A percentile compares a stretch with the other conserved stretches of the same genome.
phyloP scores from a whole-genome alignment of 495 filamentous ascomycete species.

The Penicillium subrubescens region DNA sequence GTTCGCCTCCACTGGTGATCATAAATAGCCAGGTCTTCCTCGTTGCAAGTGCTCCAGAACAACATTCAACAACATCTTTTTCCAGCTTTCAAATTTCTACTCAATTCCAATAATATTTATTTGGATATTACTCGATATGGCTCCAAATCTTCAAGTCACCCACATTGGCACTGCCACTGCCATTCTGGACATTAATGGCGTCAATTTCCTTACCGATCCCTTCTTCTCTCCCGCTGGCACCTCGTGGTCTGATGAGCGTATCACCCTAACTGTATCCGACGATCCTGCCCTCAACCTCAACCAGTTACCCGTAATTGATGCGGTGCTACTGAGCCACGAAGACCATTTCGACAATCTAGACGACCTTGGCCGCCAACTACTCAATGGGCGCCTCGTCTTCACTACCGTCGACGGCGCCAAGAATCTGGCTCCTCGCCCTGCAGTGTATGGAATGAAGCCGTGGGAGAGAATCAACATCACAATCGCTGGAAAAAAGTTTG shows the following conservation, averaged over 20 bases:
- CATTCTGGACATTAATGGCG: slow-evolving; percentile 47
- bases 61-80: background rate
- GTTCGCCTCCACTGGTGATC: background rate
- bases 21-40: background rate
- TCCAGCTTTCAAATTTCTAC: background rate
- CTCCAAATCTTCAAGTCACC: slow-evolving; percentile 23
- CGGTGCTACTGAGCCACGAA: slow-evolving; percentile 56
- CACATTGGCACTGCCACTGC: slow-evolving; percentile 57
- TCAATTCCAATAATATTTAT: background rate
- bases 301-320: slow-evolving; percentile 49
- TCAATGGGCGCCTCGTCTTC: slow-evolving; percentile 52
- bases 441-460: slow-evolving; percentile 41
- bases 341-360: slow-evolving; percentile 60
- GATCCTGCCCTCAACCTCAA: slow-evolving; percentile 32
- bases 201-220: slow-evolving; percentile 56
- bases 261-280: slow-evolving; percentile 33
- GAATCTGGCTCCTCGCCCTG: slow-evolving; percentile 45
- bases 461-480: slow-evolving; percentile 28
- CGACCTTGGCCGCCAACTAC: slow-evolving; percentile 37
- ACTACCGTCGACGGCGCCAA: slow-evolving; percentile 52
- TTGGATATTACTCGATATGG: background rate
- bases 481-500: slow-evolving; percentile 26
- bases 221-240: slow-evolving; percentile 52
- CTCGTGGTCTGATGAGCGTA: slow-evolving; percentile 23
- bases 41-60: background rate